These are phyloP conservation scores for Aegilops tauschii DNA, from an alignment of 176 grass and related monocot species.

Conservation along the genomic window DNA sequence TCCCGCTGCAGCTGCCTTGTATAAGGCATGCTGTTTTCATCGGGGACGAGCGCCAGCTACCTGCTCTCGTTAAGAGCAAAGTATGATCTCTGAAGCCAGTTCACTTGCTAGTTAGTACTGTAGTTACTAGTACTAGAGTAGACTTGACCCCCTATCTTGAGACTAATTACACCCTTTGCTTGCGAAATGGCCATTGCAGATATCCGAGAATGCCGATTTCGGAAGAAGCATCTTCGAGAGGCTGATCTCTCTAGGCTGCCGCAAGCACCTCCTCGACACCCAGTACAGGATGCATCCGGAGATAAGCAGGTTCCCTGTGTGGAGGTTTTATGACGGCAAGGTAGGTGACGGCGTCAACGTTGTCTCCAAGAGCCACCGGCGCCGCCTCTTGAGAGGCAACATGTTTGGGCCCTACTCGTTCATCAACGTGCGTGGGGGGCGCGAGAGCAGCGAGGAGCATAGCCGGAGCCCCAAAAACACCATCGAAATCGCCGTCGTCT, in stretches of 20 bases:
- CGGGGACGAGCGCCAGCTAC: neutral
- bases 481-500: neutral
- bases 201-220: neutral
- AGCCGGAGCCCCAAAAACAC: neutral
- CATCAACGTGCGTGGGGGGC: neutral
- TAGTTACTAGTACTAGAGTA: neutral
- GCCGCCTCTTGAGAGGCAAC: neutral
- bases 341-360: neutral
- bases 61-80: neutral
- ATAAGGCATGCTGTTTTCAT: neutral
- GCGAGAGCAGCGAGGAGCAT: neutral
- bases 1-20: neutral
- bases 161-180: neutral
- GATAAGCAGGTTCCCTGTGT: neutral
- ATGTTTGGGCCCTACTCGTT: neutral
- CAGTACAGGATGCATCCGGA: slow-evolving; percentile 5
- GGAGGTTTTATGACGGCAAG: neutral
- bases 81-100: neutral
- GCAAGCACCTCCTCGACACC: neutral
- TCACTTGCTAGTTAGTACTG: neutral
- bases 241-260: neutral
- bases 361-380: neutral
- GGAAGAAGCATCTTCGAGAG: neutral
- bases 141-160: neutral
- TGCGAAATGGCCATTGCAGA: neutral